phyloP scores from a whole-genome alignment of 2,329 filamentous ascomycete species.

The Diaporthe velutina region DNA sequence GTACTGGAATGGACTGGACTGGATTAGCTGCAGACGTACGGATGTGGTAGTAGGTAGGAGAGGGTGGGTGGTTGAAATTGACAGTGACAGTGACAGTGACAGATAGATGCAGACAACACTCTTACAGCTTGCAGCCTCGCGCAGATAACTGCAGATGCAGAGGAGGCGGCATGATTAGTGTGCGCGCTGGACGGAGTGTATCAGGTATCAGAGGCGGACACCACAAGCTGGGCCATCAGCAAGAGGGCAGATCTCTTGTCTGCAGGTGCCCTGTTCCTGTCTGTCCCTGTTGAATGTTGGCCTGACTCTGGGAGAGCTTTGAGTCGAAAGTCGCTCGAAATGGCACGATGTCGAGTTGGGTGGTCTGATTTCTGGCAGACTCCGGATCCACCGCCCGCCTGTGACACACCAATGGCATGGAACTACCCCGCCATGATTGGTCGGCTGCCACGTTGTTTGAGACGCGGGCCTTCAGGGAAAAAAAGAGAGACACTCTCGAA shows the following conservation, averaged over 20 bases:
- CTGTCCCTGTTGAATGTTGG: constrained; percentile 9
- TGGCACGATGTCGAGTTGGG: constrained; percentile 30
- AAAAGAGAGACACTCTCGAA: background rate
- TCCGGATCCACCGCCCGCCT: constrained; percentile 33
- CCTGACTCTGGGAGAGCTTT: constrained; percentile 27
- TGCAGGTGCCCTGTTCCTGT: constrained; percentile 29
- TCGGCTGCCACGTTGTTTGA: constrained; percentile 14
- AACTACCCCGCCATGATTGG: constrained; percentile 30
- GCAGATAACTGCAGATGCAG: constrained; percentile 12
- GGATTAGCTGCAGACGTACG: background rate
- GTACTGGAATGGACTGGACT: background rate
- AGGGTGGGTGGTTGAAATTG: background rate
- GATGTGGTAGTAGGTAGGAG: background rate
- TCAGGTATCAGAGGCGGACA: constrained; percentile 14
- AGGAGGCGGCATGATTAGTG: constrained; percentile 19
- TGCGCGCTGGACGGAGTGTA: background rate
- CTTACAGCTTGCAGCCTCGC: constrained; percentile 5
- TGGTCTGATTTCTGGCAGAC: constrained; percentile 36
- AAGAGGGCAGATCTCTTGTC: background rate
- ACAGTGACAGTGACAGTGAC: no score
- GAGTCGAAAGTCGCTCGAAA: constrained; percentile 33
- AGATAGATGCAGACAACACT: no score
- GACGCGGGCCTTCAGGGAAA: constrained; percentile 12
- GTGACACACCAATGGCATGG: constrained; percentile 30
- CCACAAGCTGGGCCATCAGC: background rate